These are phyloP conservation scores for Kandelia obovata DNA, from an alignment of 345 rosid genomes.

Conservation along the genomic window DNA sequence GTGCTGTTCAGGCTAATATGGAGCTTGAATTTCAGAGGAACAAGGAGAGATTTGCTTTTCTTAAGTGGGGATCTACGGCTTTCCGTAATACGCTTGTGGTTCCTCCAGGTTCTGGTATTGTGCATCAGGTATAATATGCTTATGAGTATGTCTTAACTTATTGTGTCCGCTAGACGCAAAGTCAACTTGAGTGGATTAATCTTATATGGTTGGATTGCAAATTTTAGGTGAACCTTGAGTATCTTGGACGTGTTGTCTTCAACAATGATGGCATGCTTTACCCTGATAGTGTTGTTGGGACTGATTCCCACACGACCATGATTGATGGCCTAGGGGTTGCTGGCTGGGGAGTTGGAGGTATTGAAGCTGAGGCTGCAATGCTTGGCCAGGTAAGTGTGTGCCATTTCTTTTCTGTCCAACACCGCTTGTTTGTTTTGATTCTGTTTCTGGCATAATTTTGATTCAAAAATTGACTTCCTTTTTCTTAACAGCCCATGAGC, in stretches of 20 bases:
- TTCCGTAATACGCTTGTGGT: constrained; percentile 97
- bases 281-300: constrained; percentile 98
- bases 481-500: constrained; percentile 86
- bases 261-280: constrained; percentile 68
- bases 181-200: neutral
- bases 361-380: constrained; percentile 98
- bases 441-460: neutral
- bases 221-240: constrained; percentile 92
- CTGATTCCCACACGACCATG: constrained; percentile 99
- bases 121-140: constrained; percentile 76
- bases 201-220: neutral
- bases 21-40: constrained; percentile 93
- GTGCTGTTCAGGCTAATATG: constrained; percentile 96
- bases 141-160: neutral
- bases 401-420: too few relatives aligned
- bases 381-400: constrained; percentile 76
- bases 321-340: constrained; percentile 99
- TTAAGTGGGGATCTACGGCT: constrained; percentile 95
- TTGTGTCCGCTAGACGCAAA: neutral
- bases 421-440: too few relatives aligned
- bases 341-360: constrained; percentile 99
- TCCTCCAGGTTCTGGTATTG: constrained; percentile 99
- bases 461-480: neutral
- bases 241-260: constrained; percentile 96
- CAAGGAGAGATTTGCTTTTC: constrained; percentile 95